phyloP scores from a whole-genome alignment of 768 basidiomycete genomes.

The Suillus sp. region DNA sequence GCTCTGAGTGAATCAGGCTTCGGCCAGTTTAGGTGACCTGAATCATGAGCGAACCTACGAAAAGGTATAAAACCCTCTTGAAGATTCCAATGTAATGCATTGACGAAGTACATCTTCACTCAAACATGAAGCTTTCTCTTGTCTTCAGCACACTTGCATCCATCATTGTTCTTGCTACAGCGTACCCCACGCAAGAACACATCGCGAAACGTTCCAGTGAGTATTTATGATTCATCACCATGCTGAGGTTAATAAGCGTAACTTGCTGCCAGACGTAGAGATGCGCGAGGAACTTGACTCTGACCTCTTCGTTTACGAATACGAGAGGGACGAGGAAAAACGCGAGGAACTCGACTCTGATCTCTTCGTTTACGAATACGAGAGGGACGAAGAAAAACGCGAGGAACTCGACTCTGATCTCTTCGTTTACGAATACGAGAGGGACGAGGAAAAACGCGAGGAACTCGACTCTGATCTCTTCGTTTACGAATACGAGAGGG shows the following conservation, averaged over 20 bases:
- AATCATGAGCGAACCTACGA: too few species aligned
- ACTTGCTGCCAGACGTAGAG: not conserved
- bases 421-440: too few species aligned
- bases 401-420: constrained; percentile 24
- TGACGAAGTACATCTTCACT: not conserved
- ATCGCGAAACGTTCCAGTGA: too few species aligned
- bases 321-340: not conserved
- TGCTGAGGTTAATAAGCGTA: not conserved
- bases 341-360: constrained; percentile 25
- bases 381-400: constrained; percentile 1
- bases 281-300: not conserved
- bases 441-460: constrained; percentile 7
- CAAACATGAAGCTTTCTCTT: not conserved
- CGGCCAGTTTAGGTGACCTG: too few species aligned
- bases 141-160: not conserved
- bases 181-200: not conserved
- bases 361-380: too few species aligned
- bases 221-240: too few species aligned
- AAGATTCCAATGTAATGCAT: not conserved
- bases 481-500: too few species aligned
- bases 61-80: not conserved
- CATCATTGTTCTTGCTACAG: not conserved
- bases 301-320: not conserved
- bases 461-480: constrained; percentile 23
- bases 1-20: too few species aligned